These are phyloP conservation scores for Pseudoturritis turrita DNA, from an alignment of 345 rosid species.

Conservation along the genomic window DNA sequence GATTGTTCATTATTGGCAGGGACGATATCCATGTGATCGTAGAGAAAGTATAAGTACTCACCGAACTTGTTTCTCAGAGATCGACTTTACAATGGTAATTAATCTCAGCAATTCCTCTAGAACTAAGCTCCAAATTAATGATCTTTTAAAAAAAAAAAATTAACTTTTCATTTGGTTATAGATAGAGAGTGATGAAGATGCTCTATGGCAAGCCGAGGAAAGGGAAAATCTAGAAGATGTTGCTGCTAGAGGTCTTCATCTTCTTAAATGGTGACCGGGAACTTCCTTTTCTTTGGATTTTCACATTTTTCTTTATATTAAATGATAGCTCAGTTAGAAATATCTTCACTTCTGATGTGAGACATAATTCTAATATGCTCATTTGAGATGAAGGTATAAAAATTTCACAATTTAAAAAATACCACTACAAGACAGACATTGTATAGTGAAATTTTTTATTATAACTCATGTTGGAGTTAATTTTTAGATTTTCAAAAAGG, in stretches of 20 bases:
- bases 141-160: too few species aligned
- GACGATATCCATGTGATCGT: constrained; percentile 65
- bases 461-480: too few species aligned
- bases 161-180: constrained; percentile 18
- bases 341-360: neutral
- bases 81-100: constrained; percentile 62
- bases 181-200: constrained; percentile 75
- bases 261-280: constrained; percentile 48
- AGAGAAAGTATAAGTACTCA: constrained; percentile 44
- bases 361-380: neutral
- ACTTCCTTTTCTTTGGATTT: neutral
- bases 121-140: neutral
- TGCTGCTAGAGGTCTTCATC: constrained; percentile 52
- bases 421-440: too few species aligned
- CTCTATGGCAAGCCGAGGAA: constrained; percentile 44
- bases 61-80: constrained; percentile 41
- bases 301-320: neutral
- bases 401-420: too few species aligned
- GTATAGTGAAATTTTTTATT: too few species aligned
- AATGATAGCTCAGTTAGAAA: neutral
- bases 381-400: too few species aligned
- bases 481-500: too few species aligned
- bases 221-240: constrained; percentile 53
- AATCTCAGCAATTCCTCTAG: neutral
- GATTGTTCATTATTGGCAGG: constrained; percentile 37